Conservation (phyloP, 2,329 filamentous ascomycete species). For the Botrytis deweyae region DNA sequence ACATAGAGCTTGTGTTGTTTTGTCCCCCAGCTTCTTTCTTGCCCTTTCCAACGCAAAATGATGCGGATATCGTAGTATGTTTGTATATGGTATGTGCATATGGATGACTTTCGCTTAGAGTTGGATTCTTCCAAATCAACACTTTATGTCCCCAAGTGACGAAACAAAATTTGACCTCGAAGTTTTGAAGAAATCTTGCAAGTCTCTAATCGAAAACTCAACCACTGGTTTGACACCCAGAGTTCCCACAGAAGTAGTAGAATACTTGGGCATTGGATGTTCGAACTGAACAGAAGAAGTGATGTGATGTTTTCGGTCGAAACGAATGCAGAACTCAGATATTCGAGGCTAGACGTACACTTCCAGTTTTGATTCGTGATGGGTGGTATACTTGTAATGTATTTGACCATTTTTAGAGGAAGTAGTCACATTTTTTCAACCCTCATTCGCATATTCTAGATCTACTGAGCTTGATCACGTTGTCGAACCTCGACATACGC, state of each 20-base stretch:
- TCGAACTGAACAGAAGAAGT: neutral
- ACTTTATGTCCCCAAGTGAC: neutral
- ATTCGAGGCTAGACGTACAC: neutral
- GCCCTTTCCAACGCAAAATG: too few relatives aligned
- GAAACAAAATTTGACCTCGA: neutral
- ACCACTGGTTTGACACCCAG: neutral
- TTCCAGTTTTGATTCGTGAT: neutral
- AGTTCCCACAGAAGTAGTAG: neutral
- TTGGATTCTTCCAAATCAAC: rapidly evolving
- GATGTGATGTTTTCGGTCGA: neutral
- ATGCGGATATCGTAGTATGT: too few relatives aligned
- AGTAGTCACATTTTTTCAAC: neutral
- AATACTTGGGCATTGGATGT: neutral
- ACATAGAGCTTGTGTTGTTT: neutral
- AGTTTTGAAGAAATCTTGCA: neutral
- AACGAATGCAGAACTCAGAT: neutral
- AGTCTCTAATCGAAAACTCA: neutral
- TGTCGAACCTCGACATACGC: neutral
- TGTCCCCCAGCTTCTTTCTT: neutral
- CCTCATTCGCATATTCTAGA: neutral
- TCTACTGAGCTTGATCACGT: neutral
- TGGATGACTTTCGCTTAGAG: neutral
- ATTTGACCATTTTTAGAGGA: neutral
- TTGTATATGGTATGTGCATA: neutral
- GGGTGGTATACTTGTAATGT: neutral